Evolutionary conservation across 352 stramenopile genomes (phyloP).

Genomic region (Sclerospora graminicola): DNA sequence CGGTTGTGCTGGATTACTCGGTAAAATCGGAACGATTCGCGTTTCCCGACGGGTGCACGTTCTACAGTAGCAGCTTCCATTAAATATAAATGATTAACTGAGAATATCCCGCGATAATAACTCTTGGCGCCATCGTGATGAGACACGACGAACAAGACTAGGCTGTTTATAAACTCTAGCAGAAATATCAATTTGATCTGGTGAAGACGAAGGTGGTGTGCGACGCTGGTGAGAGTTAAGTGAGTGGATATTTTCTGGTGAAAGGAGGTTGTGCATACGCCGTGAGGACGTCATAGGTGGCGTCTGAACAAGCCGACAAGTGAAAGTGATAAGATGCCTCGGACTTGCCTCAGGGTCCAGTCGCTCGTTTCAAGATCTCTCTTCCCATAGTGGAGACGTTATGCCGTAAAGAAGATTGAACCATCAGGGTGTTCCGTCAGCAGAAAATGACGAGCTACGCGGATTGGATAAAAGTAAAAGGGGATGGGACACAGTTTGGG

Average conservation of each 20-base stretch:
- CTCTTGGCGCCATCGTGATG: conserved; percentile 50
- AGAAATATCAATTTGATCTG: conserved; percentile 3
- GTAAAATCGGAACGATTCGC: too few species aligned
- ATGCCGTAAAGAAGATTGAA: too few species aligned
- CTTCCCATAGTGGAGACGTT: conserved; percentile 31
- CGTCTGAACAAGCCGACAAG: conserved; percentile 7
- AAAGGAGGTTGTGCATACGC: conserved; percentile 19
- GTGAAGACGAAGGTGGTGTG: conserved; percentile 6
- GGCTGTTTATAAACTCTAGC: conserved; percentile 25
- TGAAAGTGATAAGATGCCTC: conserved; percentile 11
- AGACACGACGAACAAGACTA: conserved; percentile 29
- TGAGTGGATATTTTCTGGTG: conserved; percentile 7
- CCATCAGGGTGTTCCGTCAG: too few species aligned
- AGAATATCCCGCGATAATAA: conserved; percentile 38
- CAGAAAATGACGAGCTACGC: too few species aligned
- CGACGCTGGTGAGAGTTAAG: conserved; percentile 10
- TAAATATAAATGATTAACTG: too few species aligned
- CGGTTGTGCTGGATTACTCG: too few species aligned
- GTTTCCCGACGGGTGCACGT: too few species aligned
- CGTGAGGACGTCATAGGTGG: conserved; percentile 13
- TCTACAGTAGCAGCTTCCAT: too few species aligned
- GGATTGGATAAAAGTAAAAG: too few species aligned
- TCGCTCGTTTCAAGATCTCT: conserved; percentile 15
- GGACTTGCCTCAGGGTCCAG: conserved; percentile 24
- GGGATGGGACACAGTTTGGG: too few species aligned